These are phyloP conservation scores for Iris pallida DNA, from an alignment of 116 monocot genomes.

Conservation along the genomic window DNA sequence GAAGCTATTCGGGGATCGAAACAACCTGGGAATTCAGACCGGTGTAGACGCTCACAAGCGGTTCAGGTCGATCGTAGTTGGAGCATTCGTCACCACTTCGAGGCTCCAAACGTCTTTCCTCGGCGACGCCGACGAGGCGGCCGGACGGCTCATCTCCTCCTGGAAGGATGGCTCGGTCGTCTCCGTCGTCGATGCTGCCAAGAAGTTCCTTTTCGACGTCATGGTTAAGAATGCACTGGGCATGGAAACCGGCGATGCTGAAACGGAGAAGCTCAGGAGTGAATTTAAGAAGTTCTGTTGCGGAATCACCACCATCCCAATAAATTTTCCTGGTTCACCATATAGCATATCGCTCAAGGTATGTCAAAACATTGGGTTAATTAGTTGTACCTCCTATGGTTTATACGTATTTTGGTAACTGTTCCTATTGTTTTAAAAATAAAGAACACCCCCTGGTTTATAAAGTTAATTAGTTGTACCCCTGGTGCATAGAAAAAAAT, in stretches of 20 bases:
- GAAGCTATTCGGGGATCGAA: too few species aligned
- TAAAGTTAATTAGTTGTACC: too few species aligned
- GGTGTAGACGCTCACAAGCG: conserved; percentile 13
- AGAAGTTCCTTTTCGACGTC: conserved; percentile 6
- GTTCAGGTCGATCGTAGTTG: conserved; percentile 2
- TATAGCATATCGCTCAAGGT: too few species aligned
- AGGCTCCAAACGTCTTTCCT: neutral
- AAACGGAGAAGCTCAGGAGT: neutral
- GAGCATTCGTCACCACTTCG: neutral
- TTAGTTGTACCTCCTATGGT: too few species aligned
- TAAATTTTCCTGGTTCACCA: conserved; percentile 2
- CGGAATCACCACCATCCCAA: neutral
- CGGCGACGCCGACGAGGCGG: conserved; percentile 2
- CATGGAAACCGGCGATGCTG: neutral
- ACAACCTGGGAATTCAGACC: too few species aligned
- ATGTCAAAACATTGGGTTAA: too few species aligned
- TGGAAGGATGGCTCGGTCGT: conserved; percentile 9
- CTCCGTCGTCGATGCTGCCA: conserved; percentile 2
- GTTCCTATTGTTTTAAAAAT: too few species aligned
- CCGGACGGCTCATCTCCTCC: neutral
- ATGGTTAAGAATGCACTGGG: conserved; percentile 5
- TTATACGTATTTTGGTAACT: too few species aligned
- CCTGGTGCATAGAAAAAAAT: too few species aligned
- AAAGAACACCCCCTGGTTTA: too few species aligned
- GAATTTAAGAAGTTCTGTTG: neutral